Evolutionary conservation across 257 asterid genomes (phyloP), one percentile per base, ranked within the genome.

Genomic region (Lycium ferocissimum): DNA sequence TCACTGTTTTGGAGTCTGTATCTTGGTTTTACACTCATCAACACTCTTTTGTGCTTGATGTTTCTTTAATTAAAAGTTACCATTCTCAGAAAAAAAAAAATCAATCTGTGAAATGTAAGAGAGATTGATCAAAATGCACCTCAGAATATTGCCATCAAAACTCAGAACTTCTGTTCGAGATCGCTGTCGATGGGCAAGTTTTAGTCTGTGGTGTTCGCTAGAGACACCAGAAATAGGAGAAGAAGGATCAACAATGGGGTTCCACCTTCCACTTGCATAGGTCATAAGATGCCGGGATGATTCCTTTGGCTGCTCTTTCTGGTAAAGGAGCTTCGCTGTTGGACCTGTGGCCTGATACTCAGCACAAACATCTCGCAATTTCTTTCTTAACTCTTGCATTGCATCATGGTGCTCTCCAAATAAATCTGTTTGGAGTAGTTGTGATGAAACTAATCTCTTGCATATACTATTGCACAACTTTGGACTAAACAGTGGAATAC

Each of bases 211-310:
- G 87, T 92, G 93, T 88, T 94, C 99, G 85, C 94, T 91, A 82
- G 79, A 90, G 91, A 95, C 96, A 84, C 97, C 99, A 66, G 98
- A 92, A 67, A 97, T 97, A 69, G 99, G 99, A 88, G 99, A 97
- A 85, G 99, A 97, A 86, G 98, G 98, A 90, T 95, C 99, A 37
- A 90, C 89, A 57, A 88, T 93, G 15, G 99, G 98, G 84, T 94
- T 97, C 99, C 99, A 97, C 91, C 92, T 92, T 85, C 99, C 98
- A 88, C 99, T 97, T 38, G 99, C 99, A 95, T 97, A 97, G 88
- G 90, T 94, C 95, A 94, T 92, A 38, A 93, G 93, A 73, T 90
- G 90, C 69, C 95, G 88, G 71, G 97, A 86, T 85, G 91, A 86
- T 69, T 83, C 89, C 91, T 92, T 95, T 20, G 89, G 84, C 85